Evolutionary conservation across 805 yeast species (phyloP), one percentile per base, ranked within the genome.

Genomic region (Monosporozyma unispora): DNA sequence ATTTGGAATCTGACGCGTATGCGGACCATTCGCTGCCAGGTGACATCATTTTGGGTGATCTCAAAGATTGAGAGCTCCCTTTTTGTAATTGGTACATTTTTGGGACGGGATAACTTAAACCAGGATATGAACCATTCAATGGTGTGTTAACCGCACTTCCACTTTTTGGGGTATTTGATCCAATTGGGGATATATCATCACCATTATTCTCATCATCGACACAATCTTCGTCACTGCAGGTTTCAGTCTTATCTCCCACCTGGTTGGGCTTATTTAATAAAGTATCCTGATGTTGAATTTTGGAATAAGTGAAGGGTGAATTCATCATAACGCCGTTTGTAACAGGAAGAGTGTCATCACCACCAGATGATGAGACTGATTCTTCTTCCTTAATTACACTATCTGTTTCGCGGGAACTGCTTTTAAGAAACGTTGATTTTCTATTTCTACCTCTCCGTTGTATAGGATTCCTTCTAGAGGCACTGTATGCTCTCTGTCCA

Each of bases 301-400:
- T 22, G n/a, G 28, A 21, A 29, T 21, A 29, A 6, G 16, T 21
- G 25, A 29, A 19, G 31, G 23, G 46, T 9, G 19, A 31, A 31
- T 18, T 22, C 22, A 27, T 19, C 3, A 21, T 2, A 19, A 12
- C 6, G 9, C 18, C 29, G 6, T 9, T 14, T 11, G 46, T n/a
- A n/a, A n/a, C n/a, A n/a, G n/a, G n/a, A n/a, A n/a, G n/a, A n/a
- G 46, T 3, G 46, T 29, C 50, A 47, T 42, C 50, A 25, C 46
- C 46, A 6, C 44, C 44, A 5, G 48, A 46, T 14, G 60, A 55
- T 4, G 56, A 53, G 2, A 60, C 56, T 0, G 64, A 57, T 35
- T 60, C 54, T 45, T 64, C 69, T 47, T 65, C 69, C 41, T 63
- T 61, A 39, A 65, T 65, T 4, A 61, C 58, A 22, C 61, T 59